A percentile compares a stretch with the other conserved stretches of the same genome.
These are phyloP conservation scores for Brassica cretica DNA, from an alignment of 345 rosid species.

Conservation along the genomic window DNA sequence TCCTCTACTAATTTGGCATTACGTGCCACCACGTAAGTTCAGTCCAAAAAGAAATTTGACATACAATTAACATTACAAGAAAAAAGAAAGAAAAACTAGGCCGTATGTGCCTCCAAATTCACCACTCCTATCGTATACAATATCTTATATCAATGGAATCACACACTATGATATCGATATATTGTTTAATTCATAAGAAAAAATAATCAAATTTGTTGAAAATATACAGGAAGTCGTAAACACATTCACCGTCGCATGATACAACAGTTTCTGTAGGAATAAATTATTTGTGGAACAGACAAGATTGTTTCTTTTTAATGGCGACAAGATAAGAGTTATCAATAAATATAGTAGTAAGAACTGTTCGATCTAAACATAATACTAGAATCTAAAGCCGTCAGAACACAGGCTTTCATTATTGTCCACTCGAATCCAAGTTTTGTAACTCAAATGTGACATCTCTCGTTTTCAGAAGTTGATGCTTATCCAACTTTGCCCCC, in stretches of 20 bases:
- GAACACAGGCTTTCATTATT: conserved; percentile 18
- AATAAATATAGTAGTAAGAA: conserved; percentile 14
- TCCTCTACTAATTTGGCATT: neutral
- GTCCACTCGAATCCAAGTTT: conserved; percentile 30
- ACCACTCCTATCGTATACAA: conserved; percentile 1
- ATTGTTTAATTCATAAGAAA: neutral
- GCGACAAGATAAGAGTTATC: conserved; percentile 32
- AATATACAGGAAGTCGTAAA: neutral
- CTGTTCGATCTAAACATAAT: conserved; percentile 9
- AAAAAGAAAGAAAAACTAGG: neutral
- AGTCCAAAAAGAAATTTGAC: neutral
- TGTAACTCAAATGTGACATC: conserved; percentile 26
- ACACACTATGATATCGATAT: neutral
- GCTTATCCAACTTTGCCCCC: conserved; percentile 29
- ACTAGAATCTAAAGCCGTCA: conserved; percentile 1
- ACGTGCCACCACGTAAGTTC: neutral
- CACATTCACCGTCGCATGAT: neutral
- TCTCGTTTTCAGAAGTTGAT: conserved; percentile 33
- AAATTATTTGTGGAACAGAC: conserved; percentile 1
- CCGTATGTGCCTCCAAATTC: conserved; percentile 20
- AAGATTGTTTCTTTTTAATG: neutral
- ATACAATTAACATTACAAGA: too few species aligned
- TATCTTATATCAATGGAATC: neutral
- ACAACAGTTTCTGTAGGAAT: neutral
- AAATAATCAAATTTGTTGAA: neutral